Evolutionary conservation across 192 early-diverging fungal genomes (phyloP).

Genomic region (Gaertneriomyces semiglobifer): DNA sequence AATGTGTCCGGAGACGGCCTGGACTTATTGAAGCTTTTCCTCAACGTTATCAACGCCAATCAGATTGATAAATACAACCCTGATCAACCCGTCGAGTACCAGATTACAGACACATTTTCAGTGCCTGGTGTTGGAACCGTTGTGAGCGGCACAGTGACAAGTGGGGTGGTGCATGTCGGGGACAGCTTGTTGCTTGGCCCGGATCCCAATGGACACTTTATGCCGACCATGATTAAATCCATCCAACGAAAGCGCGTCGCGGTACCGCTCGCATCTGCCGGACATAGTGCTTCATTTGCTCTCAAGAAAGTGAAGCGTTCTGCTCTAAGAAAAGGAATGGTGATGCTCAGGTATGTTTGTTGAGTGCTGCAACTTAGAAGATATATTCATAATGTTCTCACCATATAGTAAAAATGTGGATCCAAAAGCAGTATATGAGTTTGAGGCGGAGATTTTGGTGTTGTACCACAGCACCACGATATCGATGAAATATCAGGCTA

Average conservation of each 20-base stretch:
- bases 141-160: conserved; percentile 72
- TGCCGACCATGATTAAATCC: conserved; percentile 70
- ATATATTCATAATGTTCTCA: background rate
- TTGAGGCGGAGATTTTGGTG: conserved; percentile 90
- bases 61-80: conserved; percentile 60
- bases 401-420: conserved; percentile 32
- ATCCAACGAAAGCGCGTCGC: conserved; percentile 87
- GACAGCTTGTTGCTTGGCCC: conserved; percentile 83
- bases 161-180: conserved; percentile 73
- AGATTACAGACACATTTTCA: conserved; percentile 86
- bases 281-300: conserved; percentile 81
- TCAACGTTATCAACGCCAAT: conserved; percentile 73
- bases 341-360: conserved; percentile 52
- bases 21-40: conserved; percentile 70
- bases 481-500: conserved; percentile 85
- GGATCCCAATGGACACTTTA: conserved; percentile 77
- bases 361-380: conserved; percentile 23
- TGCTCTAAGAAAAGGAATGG: conserved; percentile 82
- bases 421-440: conserved; percentile 61
- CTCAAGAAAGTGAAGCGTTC: conserved; percentile 79
- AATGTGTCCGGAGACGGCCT: conserved; percentile 84
- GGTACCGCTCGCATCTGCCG: conserved; percentile 70
- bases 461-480: conserved; percentile 92
- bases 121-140: conserved; percentile 89
- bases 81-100: conserved; percentile 63